phyloP scores from a whole-genome alignment of 2,329 filamentous ascomycete species.

The Fusarium liriodendri region DNA sequence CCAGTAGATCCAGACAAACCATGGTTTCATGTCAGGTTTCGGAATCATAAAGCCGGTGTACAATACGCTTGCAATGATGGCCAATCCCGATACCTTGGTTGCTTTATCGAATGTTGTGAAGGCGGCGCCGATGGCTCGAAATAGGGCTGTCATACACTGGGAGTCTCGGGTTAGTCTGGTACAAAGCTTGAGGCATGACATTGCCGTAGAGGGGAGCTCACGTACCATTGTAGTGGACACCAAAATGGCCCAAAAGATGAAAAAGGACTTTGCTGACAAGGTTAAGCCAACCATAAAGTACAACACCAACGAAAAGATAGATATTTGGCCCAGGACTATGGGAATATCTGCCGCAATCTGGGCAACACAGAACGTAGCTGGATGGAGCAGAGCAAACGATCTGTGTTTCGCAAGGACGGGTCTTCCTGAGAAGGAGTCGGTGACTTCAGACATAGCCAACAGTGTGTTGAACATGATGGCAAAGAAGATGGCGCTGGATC shows the following conservation, averaged over 20 bases:
- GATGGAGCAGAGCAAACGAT: not conserved
- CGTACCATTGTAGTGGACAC: not conserved
- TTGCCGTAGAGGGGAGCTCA: not conserved
- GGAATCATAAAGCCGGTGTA: not conserved
- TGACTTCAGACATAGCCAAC: not conserved
- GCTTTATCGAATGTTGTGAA: not conserved
- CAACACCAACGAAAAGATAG: not conserved
- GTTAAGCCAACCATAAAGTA: not conserved
- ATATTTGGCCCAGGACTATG: not conserved
- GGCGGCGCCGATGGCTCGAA: not conserved
- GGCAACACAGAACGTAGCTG: not conserved
- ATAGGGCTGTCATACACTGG: not conserved
- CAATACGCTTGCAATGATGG: not conserved
- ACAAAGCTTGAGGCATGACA: not conserved
- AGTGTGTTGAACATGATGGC: not conserved
- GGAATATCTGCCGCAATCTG: not conserved
- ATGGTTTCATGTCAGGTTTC: not conserved
- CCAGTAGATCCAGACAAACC: not conserved
- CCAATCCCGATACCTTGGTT: not conserved
- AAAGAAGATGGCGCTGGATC: not conserved
- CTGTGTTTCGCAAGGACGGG: not conserved
- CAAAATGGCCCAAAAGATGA: not conserved
- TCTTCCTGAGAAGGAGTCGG: not conserved
- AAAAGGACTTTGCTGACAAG: not conserved
- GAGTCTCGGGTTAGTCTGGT: not conserved